phyloP scores from a whole-genome alignment of 2,329 filamentous ascomycete genomes.

The Lasiodiplodia theobromae region DNA sequence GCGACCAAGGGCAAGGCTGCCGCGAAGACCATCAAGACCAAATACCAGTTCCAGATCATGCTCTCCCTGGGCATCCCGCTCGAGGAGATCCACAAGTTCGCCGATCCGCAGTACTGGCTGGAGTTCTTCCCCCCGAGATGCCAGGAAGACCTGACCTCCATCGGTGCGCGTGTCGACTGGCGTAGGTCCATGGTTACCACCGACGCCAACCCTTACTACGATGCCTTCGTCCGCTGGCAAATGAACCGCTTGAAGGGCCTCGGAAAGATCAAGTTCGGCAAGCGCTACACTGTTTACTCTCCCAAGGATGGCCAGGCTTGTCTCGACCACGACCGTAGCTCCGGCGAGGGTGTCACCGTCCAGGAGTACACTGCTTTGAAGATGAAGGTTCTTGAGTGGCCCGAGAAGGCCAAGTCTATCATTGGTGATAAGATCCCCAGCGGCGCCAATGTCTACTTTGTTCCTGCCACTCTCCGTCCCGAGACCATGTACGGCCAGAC shows the following conservation, averaged over 20 bases:
- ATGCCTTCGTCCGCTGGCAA: conserved; percentile 95
- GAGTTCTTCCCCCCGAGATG: conserved; percentile 87
- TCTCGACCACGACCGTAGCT: conserved; percentile 84
- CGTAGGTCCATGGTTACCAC: conserved; percentile 91
- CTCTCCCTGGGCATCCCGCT: conserved; percentile 84
- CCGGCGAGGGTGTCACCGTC: conserved; percentile 80
- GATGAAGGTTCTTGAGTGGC: conserved; percentile 89
- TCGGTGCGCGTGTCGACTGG: conserved; percentile 93
- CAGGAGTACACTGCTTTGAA: conserved; percentile 96
- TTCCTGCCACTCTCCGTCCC: conserved; percentile 89
- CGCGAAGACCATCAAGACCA: conserved; percentile 88
- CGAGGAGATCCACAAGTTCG: conserved; percentile 91
- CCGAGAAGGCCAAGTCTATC: conserved; percentile 73
- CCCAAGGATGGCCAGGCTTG: conserved; percentile 89
- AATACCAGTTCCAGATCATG: conserved; percentile 98
- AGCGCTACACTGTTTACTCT: conserved; percentile 91
- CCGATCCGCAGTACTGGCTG: conserved; percentile 91
- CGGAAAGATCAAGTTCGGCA: conserved; percentile 92
- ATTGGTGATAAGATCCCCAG: conserved; percentile 81
- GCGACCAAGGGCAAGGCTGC: conserved; percentile 80
- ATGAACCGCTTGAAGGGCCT: conserved; percentile 91
- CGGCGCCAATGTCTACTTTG: conserved; percentile 82
- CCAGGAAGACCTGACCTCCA: conserved; percentile 78
- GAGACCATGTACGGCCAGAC: conserved; percentile 99
- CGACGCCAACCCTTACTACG: conserved; percentile 95